phyloP scores from a whole-genome alignment of 2,329 filamentous ascomycete species.

The Trichoderma arundinaceum region DNA sequence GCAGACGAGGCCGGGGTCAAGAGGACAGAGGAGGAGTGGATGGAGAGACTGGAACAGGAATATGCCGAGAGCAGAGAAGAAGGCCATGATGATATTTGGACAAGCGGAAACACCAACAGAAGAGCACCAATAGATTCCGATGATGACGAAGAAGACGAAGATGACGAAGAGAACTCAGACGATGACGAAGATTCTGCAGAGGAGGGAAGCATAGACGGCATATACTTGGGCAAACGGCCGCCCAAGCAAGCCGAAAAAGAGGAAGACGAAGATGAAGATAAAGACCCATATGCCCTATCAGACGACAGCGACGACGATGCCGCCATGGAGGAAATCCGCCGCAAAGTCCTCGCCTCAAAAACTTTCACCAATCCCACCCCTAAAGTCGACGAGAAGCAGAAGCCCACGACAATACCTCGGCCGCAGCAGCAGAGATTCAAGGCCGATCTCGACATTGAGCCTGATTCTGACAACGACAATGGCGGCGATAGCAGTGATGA shows the following conservation, averaged over 20 bases:
- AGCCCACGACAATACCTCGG: constrained; percentile 66
- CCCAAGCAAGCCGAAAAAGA: constrained; percentile 38
- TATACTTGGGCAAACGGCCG: constrained; percentile 64
- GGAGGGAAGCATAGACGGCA: constrained; percentile 59
- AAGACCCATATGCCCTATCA: constrained; percentile 76
- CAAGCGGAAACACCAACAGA: constrained; percentile 85
- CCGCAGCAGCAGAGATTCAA: constrained; percentile 57
- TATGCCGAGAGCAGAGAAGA: constrained; percentile 79
- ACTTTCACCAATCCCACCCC: constrained; percentile 66
- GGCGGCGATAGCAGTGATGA: constrained; percentile 60
- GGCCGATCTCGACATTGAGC: constrained; percentile 62
- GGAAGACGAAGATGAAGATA: constrained; percentile 54
- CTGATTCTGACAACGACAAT: constrained; percentile 67
- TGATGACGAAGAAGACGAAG: constrained; percentile 57
- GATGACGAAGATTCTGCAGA: constrained; percentile 52
- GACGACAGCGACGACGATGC: constrained; percentile 80
- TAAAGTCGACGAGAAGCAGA: constrained; percentile 62
- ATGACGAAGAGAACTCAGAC: constrained; percentile 53
- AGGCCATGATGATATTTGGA: constrained; percentile 80
- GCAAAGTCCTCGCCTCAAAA: constrained; percentile 89
- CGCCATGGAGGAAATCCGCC: constrained; percentile 90
- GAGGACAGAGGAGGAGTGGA: constrained; percentile 83
- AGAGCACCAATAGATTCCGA: constrained; percentile 60
- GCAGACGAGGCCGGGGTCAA: constrained; percentile 82
- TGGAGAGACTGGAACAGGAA: constrained; percentile 86